Base-by-base conservation (phyloP, 768 basidiomycete genomes). In the Pulveroboletus sp. region DNA sequence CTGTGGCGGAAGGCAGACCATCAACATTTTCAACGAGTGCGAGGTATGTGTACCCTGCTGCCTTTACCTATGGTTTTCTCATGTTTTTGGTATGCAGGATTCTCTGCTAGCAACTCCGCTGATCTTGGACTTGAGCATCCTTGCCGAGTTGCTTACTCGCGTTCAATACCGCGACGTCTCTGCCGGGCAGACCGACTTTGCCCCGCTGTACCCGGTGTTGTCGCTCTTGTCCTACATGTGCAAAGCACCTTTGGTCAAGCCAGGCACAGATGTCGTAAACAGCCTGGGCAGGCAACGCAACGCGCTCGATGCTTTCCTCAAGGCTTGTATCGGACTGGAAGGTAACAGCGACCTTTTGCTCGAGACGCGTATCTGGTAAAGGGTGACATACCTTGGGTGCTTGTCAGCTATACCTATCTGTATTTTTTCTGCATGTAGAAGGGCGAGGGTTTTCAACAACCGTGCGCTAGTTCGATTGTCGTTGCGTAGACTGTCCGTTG, bases 11-110 rank as follows among this genome's bases (percentile, higher is more conserved):
- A 77, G 91, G 55, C 89, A 87, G 56, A 91, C 89, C 10, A 93
- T 96, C 77, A 93, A 90, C 69, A 91, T 93, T 73, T 96, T 95
- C 81, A 97, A 97, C 70, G 89, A 94, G 70, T 97, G 95, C 77
- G 93, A 95, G 77, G 86, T 85, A 57, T 11, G 78, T 65, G 8
- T n/a, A 8, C 2, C 6, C 18, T 1, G 1, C 6, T 18, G 9
- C 8, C 5, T 14, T 15, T 0, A 0, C 11, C 11, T 31, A 31
- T 1, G 0, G 6, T 8, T 33, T 28, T 38, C 33, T 63, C 18
- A 47, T 15, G 5, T 26, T 32, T 37, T 53, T 2, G 1, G 11
- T 43, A 35, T 49, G 4, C 61, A 90, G 85, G 95, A 98, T 69
- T 96, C 94, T 11, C 78, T 98, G 54, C 79, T 99, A 55, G 95